A percentile compares a stretch with the other conserved stretches of the same genome.
These are phyloP conservation scores for Prillingera fragicola DNA, from an alignment of 1,284 basidiomycete species.

Conservation along the genomic window DNA sequence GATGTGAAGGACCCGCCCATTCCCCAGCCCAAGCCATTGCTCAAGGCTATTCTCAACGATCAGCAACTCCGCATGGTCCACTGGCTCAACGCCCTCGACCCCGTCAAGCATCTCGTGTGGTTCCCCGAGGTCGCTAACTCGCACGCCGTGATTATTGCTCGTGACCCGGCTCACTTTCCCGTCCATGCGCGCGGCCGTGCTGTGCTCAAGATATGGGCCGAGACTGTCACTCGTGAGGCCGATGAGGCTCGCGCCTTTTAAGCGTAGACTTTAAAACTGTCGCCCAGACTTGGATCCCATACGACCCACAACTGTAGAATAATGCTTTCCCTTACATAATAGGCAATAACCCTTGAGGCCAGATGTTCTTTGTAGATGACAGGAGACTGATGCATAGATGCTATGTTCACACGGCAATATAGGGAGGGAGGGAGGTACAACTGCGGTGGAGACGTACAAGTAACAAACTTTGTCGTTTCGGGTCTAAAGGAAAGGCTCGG, in stretches of 20 bases:
- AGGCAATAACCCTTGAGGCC: no score
- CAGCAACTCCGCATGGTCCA: conserved; percentile 35
- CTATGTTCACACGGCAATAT: no score
- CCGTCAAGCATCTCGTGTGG: conserved; percentile 38
- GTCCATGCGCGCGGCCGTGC: conserved; percentile 37
- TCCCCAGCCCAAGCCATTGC: conserved; percentile 10
- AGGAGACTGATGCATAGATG: no score
- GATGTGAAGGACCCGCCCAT: conserved; percentile 1
- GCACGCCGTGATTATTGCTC: conserved; percentile 39
- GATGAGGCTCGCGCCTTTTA: neutral
- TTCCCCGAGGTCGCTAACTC: conserved; percentile 39
- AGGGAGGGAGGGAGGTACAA: no score
- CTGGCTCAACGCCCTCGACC: conserved; percentile 34
- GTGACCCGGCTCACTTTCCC: conserved; percentile 33
- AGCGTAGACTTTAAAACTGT: neutral
- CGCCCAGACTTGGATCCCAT: neutral
- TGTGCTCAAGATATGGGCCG: conserved; percentile 37
- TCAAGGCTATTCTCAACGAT: conserved; percentile 28
- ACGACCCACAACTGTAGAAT: no score
- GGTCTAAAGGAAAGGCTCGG: no score
- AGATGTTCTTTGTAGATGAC: no score
- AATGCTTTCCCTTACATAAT: no score
- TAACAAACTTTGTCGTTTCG: no score
- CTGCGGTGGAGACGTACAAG: no score
- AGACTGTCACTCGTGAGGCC: conserved; percentile 6